Percentiles rank a stretch among this genome's conserved stretches.
These are phyloP conservation scores for Paraphoma chrysanthemicola DNA, from an alignment of 2,329 filamentous ascomycete species.

Conservation along the genomic window DNA sequence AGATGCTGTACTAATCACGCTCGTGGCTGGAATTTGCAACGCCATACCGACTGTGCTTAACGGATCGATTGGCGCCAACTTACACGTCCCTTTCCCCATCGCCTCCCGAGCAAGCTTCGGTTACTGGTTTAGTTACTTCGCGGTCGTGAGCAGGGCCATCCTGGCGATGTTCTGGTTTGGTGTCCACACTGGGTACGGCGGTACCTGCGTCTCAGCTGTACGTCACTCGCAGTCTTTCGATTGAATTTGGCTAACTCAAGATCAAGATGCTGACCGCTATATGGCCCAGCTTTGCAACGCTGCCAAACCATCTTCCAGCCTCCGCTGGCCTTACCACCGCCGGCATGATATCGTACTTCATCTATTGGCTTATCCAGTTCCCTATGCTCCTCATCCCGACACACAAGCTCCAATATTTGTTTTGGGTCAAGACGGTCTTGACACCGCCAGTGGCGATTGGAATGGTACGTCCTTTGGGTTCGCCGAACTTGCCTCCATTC, in stretches of 20 bases:
- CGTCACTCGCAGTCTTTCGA: not conserved
- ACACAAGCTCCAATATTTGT: slow-evolving; percentile 22
- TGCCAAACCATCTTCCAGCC: slow-evolving; percentile 54
- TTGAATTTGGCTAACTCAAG: not conserved
- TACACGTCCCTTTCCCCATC: slow-evolving; percentile 20
- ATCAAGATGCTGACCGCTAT: slow-evolving; percentile 14
- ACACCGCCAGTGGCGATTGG: slow-evolving; percentile 10
- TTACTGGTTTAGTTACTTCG: slow-evolving; percentile 18
- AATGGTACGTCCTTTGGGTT: slow-evolving; percentile 1
- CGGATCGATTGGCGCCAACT: slow-evolving; percentile 20
- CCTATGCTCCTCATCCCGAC: slow-evolving; percentile 27
- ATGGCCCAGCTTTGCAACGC: slow-evolving; percentile 22
- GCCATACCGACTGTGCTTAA: slow-evolving; percentile 24
- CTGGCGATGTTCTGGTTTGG: slow-evolving; percentile 23
- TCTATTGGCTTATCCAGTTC: slow-evolving; percentile 25
- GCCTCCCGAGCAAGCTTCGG: slow-evolving; percentile 14
- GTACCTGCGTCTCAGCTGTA: slow-evolving; percentile 15
- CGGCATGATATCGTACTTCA: slow-evolving; percentile 34
- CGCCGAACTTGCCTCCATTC: not conserved
- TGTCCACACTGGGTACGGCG: slow-evolving; percentile 15
- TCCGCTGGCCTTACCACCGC: slow-evolving; percentile 45
- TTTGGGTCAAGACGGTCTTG: slow-evolving; percentile 11
- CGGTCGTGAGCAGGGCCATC: slow-evolving; percentile 15
- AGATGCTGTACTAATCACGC: slow-evolving; percentile 40
- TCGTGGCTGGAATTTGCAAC: slow-evolving; percentile 32